A percentile compares a stretch with the other conserved stretches of the same genome.
These are phyloP conservation scores for Eimeria nieschulzi DNA, from an alignment of 169 alveolate species.

Conservation along the genomic window DNA sequence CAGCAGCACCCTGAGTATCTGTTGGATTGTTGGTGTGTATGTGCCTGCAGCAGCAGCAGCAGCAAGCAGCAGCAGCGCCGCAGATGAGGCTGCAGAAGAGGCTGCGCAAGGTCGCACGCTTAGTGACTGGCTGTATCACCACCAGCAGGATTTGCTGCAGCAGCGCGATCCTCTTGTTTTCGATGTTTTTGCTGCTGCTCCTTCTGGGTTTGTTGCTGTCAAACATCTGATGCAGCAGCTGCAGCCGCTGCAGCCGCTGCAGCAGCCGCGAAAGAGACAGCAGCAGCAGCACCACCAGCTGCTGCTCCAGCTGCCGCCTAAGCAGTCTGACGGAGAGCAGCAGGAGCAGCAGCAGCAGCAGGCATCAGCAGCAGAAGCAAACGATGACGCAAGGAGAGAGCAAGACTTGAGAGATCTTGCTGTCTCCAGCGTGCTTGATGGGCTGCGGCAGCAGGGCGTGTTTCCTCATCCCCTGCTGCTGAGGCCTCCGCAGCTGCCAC, in stretches of 20 bases:
- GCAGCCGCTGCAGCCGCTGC: slow-evolving; percentile 20
- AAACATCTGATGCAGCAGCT: neutral
- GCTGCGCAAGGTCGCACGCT: neutral
- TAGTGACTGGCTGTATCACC: slow-evolving; percentile 27
- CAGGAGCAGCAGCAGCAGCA: neutral
- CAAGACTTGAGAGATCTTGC: neutral
- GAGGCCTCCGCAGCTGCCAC: slow-evolving; percentile 39
- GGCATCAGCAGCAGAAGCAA: slow-evolving; percentile 2
- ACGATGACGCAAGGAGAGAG: neutral
- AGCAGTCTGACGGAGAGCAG: neutral
- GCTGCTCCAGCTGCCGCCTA: slow-evolving; percentile 11
- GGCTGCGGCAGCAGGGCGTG: slow-evolving; percentile 32
- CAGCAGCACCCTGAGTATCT: neutral
- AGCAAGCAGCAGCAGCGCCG: slow-evolving; percentile 41
- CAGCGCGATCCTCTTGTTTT: slow-evolving; percentile 13
- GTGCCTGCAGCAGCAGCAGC: slow-evolving; percentile 27
- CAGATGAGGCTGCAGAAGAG: neutral
- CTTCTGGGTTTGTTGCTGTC: slow-evolving; percentile 45
- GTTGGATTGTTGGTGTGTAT: neutral
- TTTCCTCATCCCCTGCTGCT: slow-evolving; percentile 23
- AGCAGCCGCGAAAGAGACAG: neutral
- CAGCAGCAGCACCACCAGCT: slow-evolving; percentile 16
- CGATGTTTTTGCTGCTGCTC: slow-evolving; percentile 29
- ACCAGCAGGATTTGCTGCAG: slow-evolving; percentile 38
- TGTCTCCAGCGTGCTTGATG: slow-evolving; percentile 10